A percentile compares a stretch with the other conserved stretches of the same genome.
phyloP scores from a whole-genome alignment of 2,329 filamentous ascomycete species.

The Monosporascus sp. region DNA sequence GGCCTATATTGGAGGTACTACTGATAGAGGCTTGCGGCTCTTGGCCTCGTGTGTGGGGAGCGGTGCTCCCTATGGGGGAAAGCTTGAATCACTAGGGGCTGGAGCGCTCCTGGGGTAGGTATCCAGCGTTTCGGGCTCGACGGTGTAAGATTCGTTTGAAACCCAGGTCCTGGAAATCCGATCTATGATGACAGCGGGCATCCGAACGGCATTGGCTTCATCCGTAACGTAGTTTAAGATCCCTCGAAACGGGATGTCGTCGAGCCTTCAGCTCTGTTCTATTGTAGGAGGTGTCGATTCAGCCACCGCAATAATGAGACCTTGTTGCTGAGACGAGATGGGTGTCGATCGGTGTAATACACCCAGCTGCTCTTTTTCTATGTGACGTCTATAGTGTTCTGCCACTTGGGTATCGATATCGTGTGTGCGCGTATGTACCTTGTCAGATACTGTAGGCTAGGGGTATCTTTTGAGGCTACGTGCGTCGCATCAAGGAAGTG shows the following conservation, averaged over 20 bases:
- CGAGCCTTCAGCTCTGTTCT: conserved; percentile 12
- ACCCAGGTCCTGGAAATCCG: conserved; percentile 46
- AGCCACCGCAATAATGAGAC: conserved; percentile 12
- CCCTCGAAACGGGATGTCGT: too few species aligned
- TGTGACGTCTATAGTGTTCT: conserved; percentile 10
- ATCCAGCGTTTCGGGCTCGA: conserved; percentile 36
- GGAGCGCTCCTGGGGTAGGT: conserved; percentile 28
- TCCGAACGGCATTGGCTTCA: conserved; percentile 42
- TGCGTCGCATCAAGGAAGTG: conserved; percentile 26
- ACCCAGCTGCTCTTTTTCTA: conserved; percentile 1
- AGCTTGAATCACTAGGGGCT: conserved; percentile 35
- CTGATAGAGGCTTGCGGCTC: conserved; percentile 17
- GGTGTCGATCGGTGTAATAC: conserved; percentile 12
- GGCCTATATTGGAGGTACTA: conserved; percentile 34
- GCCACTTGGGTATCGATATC: conserved; percentile 13
- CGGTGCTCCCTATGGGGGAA: conserved; percentile 33
- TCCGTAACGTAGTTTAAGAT: conserved; percentile 10
- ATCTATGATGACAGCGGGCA: conserved; percentile 50
- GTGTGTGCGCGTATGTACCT: conserved; percentile 7
- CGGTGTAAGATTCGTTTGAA: conserved; percentile 36
- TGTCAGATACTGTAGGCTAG: conserved; percentile 3
- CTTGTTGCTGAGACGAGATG: conserved; percentile 9
- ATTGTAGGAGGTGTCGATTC: conserved; percentile 4
- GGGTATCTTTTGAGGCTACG: conserved; percentile 11
- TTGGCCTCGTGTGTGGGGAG: conserved; percentile 21